Percentiles rank a stretch among this genome's conserved stretches.
Evolutionary conservation across 164 flowering plant species (phyloP).

Genomic region (Buxus sempervirens): DNA sequence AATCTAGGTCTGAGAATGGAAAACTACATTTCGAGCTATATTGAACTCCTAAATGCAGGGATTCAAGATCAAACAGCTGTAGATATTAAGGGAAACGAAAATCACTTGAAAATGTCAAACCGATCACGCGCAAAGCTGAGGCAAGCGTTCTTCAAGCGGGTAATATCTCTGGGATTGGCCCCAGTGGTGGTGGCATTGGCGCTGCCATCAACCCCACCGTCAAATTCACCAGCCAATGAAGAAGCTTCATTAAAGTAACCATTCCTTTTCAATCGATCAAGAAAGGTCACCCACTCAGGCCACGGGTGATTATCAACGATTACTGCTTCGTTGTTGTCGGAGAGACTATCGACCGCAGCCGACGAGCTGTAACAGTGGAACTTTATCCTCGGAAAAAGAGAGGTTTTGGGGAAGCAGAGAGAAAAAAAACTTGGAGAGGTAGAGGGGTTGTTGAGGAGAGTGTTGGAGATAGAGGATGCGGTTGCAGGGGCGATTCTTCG

Average conservation of each 20-base stretch:
- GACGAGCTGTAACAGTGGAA: constrained; percentile 19
- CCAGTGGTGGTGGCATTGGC: neutral
- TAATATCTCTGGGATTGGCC: constrained; percentile 29
- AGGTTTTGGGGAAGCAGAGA: constrained; percentile 12
- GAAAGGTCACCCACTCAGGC: constrained; percentile 77
- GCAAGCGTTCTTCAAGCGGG: constrained; percentile 50
- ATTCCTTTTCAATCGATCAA: constrained; percentile 52
- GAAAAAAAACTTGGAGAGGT: neutral
- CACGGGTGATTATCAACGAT: constrained; percentile 44
- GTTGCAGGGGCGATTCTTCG: constrained; percentile 13
- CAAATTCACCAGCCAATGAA: neutral
- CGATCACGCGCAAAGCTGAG: constrained; percentile 75
- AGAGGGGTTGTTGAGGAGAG: neutral
- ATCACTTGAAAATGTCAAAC: constrained; percentile 62
- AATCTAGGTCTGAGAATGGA: too few relatives aligned
- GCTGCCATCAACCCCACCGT: constrained; percentile 1
- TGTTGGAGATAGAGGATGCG: constrained; percentile 3
- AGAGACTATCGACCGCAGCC: constrained; percentile 14
- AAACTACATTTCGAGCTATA: too few relatives aligned
- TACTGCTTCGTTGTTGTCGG: constrained; percentile 7
- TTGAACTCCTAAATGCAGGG: too few relatives aligned
- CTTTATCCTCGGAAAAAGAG: constrained; percentile 8
- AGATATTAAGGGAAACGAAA: neutral
- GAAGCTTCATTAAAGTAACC: constrained; percentile 43
- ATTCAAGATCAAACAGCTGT: too few relatives aligned